These are phyloP conservation scores for Notholithocarpus densiflorus DNA, from an alignment of 306 rosid genomes.

Conservation along the genomic window DNA sequence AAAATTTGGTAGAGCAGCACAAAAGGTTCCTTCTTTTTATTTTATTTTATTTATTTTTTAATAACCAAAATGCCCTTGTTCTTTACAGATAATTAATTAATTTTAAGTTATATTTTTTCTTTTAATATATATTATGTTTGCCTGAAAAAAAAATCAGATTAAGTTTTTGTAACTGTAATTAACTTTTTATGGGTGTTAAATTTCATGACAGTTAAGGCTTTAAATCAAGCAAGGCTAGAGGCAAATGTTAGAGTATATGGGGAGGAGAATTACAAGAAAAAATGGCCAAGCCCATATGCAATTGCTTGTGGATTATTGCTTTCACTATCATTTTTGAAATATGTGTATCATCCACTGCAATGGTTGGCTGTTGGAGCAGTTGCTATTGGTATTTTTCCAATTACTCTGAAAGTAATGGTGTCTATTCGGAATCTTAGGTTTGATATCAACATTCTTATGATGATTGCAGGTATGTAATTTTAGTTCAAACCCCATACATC, in stretches of 20 bases:
- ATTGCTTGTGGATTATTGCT: conserved; percentile 58
- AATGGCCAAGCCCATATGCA: conserved; percentile 84
- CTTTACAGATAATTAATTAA: no score
- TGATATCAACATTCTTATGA: conserved; percentile 72
- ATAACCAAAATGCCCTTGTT: no score
- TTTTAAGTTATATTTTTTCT: no score
- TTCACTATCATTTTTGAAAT: conserved; percentile 55
- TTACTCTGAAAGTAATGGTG: conserved; percentile 42
- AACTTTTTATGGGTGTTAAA: no score
- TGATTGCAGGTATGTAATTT: conserved; percentile 63
- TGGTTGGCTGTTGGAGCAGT: conserved; percentile 81
- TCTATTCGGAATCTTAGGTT: conserved; percentile 55
- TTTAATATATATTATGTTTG: no score
- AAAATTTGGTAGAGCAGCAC: no score
- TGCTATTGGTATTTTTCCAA: conserved; percentile 50
- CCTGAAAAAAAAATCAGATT: no score
- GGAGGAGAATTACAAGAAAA: conserved; percentile 36
- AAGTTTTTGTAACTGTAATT: no score
- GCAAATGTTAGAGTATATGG: conserved; percentile 70
- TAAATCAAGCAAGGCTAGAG: conserved; percentile 76
- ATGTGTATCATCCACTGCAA: conserved; percentile 41
- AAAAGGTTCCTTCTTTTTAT: no score
- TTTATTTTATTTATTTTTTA: no score
- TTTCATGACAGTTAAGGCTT: conserved; percentile 63
- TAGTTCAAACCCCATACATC: no score